These are phyloP conservation scores for Xylariomycetidae sp. DNA, from an alignment of 2,329 filamentous ascomycete genomes.

Conservation along the genomic window DNA sequence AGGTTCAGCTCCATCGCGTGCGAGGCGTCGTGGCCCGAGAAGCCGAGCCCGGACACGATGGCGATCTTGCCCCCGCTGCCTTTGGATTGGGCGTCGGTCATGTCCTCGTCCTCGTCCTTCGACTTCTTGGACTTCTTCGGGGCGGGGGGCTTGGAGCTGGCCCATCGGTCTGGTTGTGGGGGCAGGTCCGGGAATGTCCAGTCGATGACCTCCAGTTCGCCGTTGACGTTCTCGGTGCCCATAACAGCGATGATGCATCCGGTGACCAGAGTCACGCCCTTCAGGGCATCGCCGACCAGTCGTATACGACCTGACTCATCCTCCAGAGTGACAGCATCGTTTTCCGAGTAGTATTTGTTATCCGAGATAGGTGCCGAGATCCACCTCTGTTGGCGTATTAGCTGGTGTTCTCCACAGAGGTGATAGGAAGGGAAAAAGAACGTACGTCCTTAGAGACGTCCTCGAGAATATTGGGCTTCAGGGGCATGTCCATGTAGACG, in stretches of 20 bases:
- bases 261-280: slow-evolving; percentile 71
- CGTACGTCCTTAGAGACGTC: slow-evolving; percentile 87
- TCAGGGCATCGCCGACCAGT: slow-evolving; percentile 65
- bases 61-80: slow-evolving; percentile 56
- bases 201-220: slow-evolving; percentile 89
- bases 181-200: slow-evolving; percentile 82
- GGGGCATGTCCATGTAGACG: slow-evolving; percentile 92
- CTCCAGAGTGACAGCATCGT: slow-evolving; percentile 78
- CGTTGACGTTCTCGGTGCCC: slow-evolving; percentile 86
- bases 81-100: slow-evolving; percentile 40
- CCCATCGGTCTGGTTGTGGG: slow-evolving; percentile 75
- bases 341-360: slow-evolving; percentile 66
- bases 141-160: slow-evolving; percentile 46
- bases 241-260: slow-evolving; percentile 92
- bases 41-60: slow-evolving; percentile 80
- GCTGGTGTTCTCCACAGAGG: not conserved
- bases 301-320: slow-evolving; percentile 89
- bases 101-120: slow-evolving; percentile 46
- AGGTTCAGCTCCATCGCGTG: slow-evolving; percentile 72
- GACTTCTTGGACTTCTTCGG: slow-evolving; percentile 22
- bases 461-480: slow-evolving; percentile 94
- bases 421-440: slow-evolving; percentile 5
- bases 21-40: slow-evolving; percentile 66
- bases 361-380: slow-evolving; percentile 74
- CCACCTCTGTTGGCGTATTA: slow-evolving; percentile 60